Percentiles rank a stretch among this genome's conserved stretches.
Evolutionary conservation across 2,329 filamentous ascomycete genomes (phyloP).

Genomic region (Apiospora malaysiana): DNA sequence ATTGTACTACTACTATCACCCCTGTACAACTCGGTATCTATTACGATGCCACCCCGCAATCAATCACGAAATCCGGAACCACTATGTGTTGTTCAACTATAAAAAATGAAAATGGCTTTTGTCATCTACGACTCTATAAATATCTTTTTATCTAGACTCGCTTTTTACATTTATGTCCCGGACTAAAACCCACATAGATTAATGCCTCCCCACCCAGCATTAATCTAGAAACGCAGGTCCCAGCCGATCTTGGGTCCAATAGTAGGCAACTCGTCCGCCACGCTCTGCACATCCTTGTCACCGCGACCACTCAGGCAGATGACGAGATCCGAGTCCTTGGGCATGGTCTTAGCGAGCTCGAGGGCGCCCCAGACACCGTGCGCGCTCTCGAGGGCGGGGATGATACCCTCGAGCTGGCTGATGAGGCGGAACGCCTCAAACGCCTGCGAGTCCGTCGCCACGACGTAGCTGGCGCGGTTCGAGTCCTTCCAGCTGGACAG

Average conservation of each 20-base stretch:
- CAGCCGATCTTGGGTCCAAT: conserved; percentile 87
- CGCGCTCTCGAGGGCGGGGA: conserved; percentile 90
- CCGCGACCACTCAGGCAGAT: conserved; percentile 93
- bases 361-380: conserved; percentile 92
- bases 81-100: background rate
- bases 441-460: conserved; percentile 89
- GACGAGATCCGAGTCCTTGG: conserved; percentile 85
- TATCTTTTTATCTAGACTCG: conserved; percentile 28
- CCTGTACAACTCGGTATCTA: conserved; percentile 6
- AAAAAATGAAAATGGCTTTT: background rate
- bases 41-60: background rate
- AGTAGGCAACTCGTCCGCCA: conserved; percentile 89
- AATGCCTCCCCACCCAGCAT: background rate
- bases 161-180: background rate
- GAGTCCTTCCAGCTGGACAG: conserved; percentile 92
- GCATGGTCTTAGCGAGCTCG: conserved; percentile 91
- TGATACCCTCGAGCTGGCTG: conserved; percentile 91
- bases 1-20: conserved; percentile 25
- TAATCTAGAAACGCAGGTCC: conserved; percentile 70
- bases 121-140: conserved; percentile 20
- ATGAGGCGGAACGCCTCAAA: conserved; percentile 86
- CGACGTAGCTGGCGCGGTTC: conserved; percentile 83
- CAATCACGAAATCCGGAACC: background rate
- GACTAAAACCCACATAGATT: background rate
- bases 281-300: conserved; percentile 98